These are phyloP conservation scores for Saksenaea vasiformis DNA, from an alignment of 371 early-diverging fungal genomes.

Conservation along the genomic window DNA sequence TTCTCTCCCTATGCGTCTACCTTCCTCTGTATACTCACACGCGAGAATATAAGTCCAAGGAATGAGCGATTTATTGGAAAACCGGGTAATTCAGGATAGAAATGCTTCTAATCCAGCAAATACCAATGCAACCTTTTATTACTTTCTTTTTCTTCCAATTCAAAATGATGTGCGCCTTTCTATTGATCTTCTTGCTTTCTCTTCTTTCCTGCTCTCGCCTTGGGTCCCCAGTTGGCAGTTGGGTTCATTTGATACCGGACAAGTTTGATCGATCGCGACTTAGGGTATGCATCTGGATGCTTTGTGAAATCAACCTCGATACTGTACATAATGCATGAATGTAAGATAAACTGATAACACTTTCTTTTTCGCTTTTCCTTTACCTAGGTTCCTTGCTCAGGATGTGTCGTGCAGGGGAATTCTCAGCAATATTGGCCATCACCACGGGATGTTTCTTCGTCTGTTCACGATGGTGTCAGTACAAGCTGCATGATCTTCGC, in stretches of 20 bases:
- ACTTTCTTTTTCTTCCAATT: neutral
- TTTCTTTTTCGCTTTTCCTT: conserved; percentile 3
- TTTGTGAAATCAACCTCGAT: conserved; percentile 65
- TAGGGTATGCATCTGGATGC: conserved; percentile 75
- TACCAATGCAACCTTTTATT: neutral
- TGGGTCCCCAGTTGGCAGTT: conserved; percentile 95
- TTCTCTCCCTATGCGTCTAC: too few species aligned
- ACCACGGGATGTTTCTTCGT: conserved; percentile 70
- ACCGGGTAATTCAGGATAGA: too few species aligned
- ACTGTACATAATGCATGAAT: conserved; percentile 16
- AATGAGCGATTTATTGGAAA: too few species aligned
- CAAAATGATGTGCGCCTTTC: neutral
- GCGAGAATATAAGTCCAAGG: too few species aligned
- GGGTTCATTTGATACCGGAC: conserved; percentile 95
- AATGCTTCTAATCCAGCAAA: too few species aligned
- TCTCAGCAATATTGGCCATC: conserved; percentile 64
- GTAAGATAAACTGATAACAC: neutral
- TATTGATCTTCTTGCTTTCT: conserved; percentile 40
- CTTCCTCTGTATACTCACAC: too few species aligned
- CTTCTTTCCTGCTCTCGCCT: conserved; percentile 71
- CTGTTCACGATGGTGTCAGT: neutral
- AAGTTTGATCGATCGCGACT: conserved; percentile 77
- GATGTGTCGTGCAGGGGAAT: conserved; percentile 72
- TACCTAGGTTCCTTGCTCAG: conserved; percentile 61
- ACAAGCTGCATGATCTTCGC: neutral